A percentile compares a stretch with the other conserved stretches of the same genome.
phyloP scores from a whole-genome alignment of 2,329 filamentous ascomycete genomes.

The Cadophora sp. region DNA sequence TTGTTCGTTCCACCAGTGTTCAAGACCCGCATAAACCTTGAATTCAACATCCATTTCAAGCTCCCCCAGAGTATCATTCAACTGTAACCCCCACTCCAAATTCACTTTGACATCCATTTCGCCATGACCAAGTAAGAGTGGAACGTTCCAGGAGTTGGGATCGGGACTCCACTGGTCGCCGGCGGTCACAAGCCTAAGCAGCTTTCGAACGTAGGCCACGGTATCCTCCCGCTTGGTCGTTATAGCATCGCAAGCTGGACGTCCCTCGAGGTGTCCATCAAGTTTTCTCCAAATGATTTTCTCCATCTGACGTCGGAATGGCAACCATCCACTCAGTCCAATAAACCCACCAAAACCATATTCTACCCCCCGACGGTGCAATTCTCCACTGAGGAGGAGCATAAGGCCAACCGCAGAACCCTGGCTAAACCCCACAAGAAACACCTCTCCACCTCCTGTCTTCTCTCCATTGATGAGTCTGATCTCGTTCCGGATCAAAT shows the following conservation, averaged over 20 bases:
- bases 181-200: background rate
- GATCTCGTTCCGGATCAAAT: conserved; percentile 13
- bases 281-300: background rate
- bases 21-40: conserved; percentile 26
- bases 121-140: conserved; percentile 32
- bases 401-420: conserved; percentile 37
- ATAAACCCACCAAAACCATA: conserved; percentile 17
- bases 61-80: conserved; percentile 21
- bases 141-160: background rate
- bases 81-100: conserved; percentile 34
- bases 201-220: background rate
- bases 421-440: conserved; percentile 37
- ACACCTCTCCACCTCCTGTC: conserved; percentile 7
- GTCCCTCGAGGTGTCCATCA: background rate
- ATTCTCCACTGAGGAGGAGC: conserved; percentile 32
- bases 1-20: conserved; percentile 31
- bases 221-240: background rate
- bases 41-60: conserved; percentile 20
- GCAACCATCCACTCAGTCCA: conserved; percentile 41
- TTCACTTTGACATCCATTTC: conserved; percentile 36
- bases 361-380: conserved; percentile 5
- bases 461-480: background rate
- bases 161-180: background rate
- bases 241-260: background rate
- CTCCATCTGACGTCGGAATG: conserved; percentile 33